Evolutionary conservation across 2,329 filamentous ascomycete genomes (phyloP), one percentile per base, ranked within the genome.

Genomic region (Penicillium sp.): DNA sequence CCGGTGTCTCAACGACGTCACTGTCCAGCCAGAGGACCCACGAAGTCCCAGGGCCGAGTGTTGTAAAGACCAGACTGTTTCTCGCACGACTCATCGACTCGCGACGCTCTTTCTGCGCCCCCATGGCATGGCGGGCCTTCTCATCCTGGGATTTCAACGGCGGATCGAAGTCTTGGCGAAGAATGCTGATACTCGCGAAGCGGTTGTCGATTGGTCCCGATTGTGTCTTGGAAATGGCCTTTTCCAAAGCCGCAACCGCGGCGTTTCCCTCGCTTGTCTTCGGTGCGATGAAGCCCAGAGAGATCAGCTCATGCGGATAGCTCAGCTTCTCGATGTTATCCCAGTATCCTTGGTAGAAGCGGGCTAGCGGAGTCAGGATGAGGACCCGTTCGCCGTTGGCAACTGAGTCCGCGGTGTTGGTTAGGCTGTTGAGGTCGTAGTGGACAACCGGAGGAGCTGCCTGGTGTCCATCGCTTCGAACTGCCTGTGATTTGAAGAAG

Each of bases 11-110:
- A 65, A 99, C 72, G 62, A 99, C 89, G 73, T 99, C 94, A 38
- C 87, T 84, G 71, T 99, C 94, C 31, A 99, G 82, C 94, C 94
- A 99, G 25, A 99, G 82, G 34, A 99, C 92, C 94, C 94, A 99
- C 0, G 91, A 94, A 0, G 92, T 97, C 13, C 86, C 84, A 0
- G 92, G 92, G 2, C 93, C 92, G 10, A 99, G 80, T 0, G 93
- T 97, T 9, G 94, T 97, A 78, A 97, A 99, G 29, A 99, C 84
- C 9, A 99, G 83, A 53, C 90, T 95, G 73, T 99, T 99, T 63
- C 94, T 87, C 38, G 94, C 93, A 70, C 91, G 89, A 68, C 91
- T 88, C 94, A 99, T 97, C 59, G 91, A 88, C 41, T 91, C 88
- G 36, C 94, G 85, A 13, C 94, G 87, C 7, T 81, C 82, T 76